Evolutionary conservation across 768 basidiomycete species (phyloP), one percentile per base, ranked within the genome.

Genomic region (Aureoboletus auriporus): DNA sequence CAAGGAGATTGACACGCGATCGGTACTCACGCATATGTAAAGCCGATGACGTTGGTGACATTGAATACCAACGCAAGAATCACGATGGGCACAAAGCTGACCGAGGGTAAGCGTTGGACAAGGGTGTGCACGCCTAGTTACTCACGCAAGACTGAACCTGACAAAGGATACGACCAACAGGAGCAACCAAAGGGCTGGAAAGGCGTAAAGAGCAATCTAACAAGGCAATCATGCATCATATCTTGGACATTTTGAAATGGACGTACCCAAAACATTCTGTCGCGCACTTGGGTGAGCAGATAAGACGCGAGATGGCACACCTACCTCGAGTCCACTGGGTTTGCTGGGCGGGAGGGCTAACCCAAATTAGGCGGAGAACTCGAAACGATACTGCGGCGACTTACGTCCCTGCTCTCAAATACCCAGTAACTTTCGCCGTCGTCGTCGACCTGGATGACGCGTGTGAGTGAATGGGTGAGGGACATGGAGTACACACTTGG

Each of bases 361-460:
- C 2, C 42, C 20, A 38, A 45, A 46, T 55, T 42, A 61, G 56
- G 51, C 5, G 37, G 39, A 17, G 26, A 39, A 44, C 20, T n/a
- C 36, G n/a, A 34, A 34, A 28, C 10, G 42, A 23, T 23, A 23
- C 16, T 28, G 27, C 6, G 16, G 30, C 16, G 17, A 71, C 88
- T 63, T 69, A 95, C 95, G 68, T 97, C 94, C 61, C 94, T 80
- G 60, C 88, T 89, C 70, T 99, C 96, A 56, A 99, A 99, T 10
- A 99, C 94, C 96, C 96, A 99, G 58, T 86, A 94, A 67, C 76
- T 81, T 67, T 95, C 90, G 2, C 96, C 96, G 55, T 97, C 93
- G 46, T 97, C 93, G 60, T 98, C 93, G 12, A 98, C 93, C 84
- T 88, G 33, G 38, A 34, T 51, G 53, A 44, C 20, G 6, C 10